Conservation (phyloP, 305 asterid genomes). For the Caryopteris hybrid region DNA sequence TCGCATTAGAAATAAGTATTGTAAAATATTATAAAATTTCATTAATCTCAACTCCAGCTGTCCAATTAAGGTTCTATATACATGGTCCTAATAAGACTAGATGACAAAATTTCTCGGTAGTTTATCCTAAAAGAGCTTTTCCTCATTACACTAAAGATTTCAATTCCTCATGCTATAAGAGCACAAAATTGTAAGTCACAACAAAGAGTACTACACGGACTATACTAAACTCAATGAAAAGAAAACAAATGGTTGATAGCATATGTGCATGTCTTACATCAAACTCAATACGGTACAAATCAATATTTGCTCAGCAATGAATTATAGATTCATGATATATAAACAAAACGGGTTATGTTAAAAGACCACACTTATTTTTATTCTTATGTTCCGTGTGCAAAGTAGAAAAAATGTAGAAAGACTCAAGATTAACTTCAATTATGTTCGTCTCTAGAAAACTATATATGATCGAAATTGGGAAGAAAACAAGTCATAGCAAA, state of each 20-base stretch:
- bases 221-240: no score
- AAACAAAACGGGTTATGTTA: conserved; percentile 37
- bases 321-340: neutral
- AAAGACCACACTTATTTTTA: conserved; percentile 72
- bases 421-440: conserved; percentile 61
- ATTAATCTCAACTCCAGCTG: neutral
- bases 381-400: conserved; percentile 70
- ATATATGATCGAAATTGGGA: no score
- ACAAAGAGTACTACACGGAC: neutral
- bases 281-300: neutral
- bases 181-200: neutral
- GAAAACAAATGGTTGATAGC: no score
- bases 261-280: neutral
- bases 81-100: neutral
- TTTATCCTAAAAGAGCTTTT: neutral
- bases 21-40: no score
- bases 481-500: no score
- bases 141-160: neutral
- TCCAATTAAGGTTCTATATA: neutral
- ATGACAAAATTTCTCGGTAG: neutral
- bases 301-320: neutral
- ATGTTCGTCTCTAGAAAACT: conserved; percentile 68
- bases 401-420: conserved; percentile 72
- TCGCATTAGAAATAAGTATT: no score
- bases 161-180: neutral